Evolutionary conservation across 1,139 yeast species (phyloP).

Genomic region (Geotrichum aggregatum): DNA sequence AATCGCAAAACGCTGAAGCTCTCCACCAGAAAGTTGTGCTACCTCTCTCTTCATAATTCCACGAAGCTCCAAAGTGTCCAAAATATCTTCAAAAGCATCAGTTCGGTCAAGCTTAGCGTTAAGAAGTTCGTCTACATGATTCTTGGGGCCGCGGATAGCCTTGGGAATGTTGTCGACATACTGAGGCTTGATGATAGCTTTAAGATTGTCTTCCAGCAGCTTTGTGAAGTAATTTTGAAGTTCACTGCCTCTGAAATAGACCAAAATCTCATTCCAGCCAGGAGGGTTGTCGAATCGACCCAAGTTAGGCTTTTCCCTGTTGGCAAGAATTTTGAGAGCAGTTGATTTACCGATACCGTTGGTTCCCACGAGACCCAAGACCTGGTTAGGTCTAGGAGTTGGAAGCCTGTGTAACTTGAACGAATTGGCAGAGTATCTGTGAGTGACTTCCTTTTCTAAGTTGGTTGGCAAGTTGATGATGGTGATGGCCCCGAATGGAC

Average conservation of each 20-base stretch:
- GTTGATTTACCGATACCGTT: slow-evolving; percentile 99
- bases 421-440: slow-evolving; percentile 95
- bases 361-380: slow-evolving; percentile 93
- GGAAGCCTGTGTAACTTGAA: slow-evolving; percentile 96
- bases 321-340: slow-evolving; percentile 96
- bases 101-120: slow-evolving; percentile 69
- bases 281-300: slow-evolving; percentile 95
- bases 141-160: slow-evolving; percentile 87
- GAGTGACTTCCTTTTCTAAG: slow-evolving; percentile 86
- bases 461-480: slow-evolving; percentile 95
- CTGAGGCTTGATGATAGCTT: slow-evolving; percentile 95
- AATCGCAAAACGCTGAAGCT: slow-evolving; percentile 94
- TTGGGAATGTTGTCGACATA: slow-evolving; percentile 95
- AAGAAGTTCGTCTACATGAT: slow-evolving; percentile 80
- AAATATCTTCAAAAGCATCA: slow-evolving; percentile 56
- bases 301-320: slow-evolving; percentile 94
- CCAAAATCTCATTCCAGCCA: slow-evolving; percentile 91
- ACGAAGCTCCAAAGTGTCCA: slow-evolving; percentile 66
- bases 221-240: slow-evolving; percentile 93
- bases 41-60: slow-evolving; percentile 81
- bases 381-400: slow-evolving; percentile 98
- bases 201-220: slow-evolving; percentile 85
- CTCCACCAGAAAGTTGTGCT: slow-evolving; percentile 92
- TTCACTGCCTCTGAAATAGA: slow-evolving; percentile 92
- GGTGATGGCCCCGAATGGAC: slow-evolving; percentile 95